Conservation (phyloP, 805 yeast genomes). For the Debaryomyces prosopidis region DNA sequence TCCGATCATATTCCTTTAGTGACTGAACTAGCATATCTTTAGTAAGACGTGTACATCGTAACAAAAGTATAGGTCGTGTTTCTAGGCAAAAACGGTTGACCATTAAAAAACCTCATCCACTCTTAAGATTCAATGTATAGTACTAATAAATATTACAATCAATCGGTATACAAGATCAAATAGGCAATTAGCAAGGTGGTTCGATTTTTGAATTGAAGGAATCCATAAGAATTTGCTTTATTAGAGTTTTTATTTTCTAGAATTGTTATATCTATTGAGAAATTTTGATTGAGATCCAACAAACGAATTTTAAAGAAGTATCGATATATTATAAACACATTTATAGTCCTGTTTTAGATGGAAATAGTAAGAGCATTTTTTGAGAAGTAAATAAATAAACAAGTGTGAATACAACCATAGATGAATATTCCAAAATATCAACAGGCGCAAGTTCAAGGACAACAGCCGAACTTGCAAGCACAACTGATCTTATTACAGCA, state of each 20-base stretch:
- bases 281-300: no score
- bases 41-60: not conserved
- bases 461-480: conserved; percentile 37
- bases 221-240: no score
- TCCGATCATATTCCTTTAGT: conserved; percentile 93
- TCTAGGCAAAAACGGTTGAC: not conserved
- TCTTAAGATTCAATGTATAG: not conserved
- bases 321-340: no score
- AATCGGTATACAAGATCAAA: not conserved
- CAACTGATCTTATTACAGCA: conserved; percentile 45
- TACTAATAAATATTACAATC: not conserved
- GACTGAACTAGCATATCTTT: conserved; percentile 50
- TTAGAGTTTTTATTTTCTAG: no score
- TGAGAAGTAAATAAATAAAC: not conserved
- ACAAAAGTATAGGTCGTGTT: not conserved
- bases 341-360: not conserved
- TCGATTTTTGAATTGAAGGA: no score
- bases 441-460: conserved; percentile 30
- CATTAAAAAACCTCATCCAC: conserved; percentile 1
- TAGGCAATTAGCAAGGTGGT: not conserved
- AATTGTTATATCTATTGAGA: no score
- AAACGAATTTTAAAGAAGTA: no score
- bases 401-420: not conserved
- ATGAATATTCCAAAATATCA: conserved; percentile 40
- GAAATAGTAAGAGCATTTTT: not conserved